Base-by-base conservation (phyloP, 257 asterid species). In the Plantago major region DNA sequence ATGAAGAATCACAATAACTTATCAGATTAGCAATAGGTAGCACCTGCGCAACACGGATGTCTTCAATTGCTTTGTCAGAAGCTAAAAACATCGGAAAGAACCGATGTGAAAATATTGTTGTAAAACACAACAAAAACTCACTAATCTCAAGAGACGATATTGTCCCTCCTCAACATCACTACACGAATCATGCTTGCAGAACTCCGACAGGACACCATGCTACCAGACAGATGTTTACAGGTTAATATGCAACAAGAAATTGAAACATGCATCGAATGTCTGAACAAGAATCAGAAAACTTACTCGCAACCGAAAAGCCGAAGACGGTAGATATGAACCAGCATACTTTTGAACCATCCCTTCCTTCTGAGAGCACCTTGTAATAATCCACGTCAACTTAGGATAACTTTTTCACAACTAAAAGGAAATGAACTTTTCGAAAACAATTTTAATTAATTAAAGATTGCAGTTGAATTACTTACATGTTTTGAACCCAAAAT, bases 401-500 rank as follows among this genome's bases (percentile, higher is more conserved):
- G 73, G 62, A 67, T 28, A 67, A 63, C 64, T 64, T 53, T 42
- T 52, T 46, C 40, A 33, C 6, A 7, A 48, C 43, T 19, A 54
- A 67, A 67, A 48, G 5, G 11, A 52, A 46, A 43, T 14, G 45
- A 52, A 19, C 58, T 55, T 55, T 42, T 60, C 40, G 42, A 18
- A 46, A 33, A 59, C 44, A 59, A 51, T 45, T 45, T 46, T 6
- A n/a, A 60, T 22, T 70, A 40, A 40, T 14, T 28, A 53, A 47
- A 66, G 9, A 69, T 62, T 47, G 46, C 12, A 73, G 68, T n/a
- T 55, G 42, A 64, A 55, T 18, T 33, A 28, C 14, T 82, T 84
- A 93, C 99, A 79, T 83, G 79, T 73, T 84, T 79, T 42, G 96
- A 74, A 66, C 99, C 97, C 80, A 89, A 52, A 7, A 89, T 83